phyloP scores from a whole-genome alignment of 2,329 filamentous ascomycete genomes.

The Penicillium sp. region DNA sequence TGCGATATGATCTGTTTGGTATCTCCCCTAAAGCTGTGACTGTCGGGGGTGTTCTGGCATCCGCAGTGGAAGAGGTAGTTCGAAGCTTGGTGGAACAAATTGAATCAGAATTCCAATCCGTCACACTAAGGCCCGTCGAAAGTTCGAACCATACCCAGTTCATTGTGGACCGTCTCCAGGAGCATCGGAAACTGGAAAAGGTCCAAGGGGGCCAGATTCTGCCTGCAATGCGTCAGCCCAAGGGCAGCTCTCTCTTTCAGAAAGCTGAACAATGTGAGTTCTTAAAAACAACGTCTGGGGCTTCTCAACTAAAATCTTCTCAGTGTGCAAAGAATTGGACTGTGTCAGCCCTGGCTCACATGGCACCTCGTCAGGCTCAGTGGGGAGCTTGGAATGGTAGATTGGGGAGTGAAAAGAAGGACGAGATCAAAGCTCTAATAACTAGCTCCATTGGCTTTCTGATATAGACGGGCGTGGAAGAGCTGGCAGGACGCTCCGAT shows the following conservation, averaged over 20 bases:
- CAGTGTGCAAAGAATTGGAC: conserved; percentile 24
- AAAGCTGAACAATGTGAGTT: conserved; percentile 30
- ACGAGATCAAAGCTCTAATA: too few species aligned
- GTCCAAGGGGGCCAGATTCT: conserved; percentile 18
- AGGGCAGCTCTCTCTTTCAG: conserved; percentile 25
- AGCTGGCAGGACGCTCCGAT: too few species aligned
- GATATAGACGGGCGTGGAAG: too few species aligned
- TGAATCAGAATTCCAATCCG: conserved; percentile 17
- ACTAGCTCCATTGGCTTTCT: background rate
- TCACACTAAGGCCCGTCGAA: background rate
- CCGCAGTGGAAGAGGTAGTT: conserved; percentile 3
- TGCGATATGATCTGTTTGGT: conserved; percentile 35
- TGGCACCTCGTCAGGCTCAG: background rate
- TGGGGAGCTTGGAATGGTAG: conserved; percentile 18
- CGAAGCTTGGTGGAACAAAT: conserved; percentile 5
- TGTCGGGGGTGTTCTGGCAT: background rate
- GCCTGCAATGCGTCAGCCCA: conserved; percentile 27
- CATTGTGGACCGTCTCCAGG: conserved; percentile 22
- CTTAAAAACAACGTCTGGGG: background rate
- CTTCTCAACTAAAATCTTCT: conserved; percentile 1
- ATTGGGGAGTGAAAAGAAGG: too few species aligned
- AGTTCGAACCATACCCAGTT: background rate
- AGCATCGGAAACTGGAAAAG: conserved; percentile 27
- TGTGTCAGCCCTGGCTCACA: conserved; percentile 12
- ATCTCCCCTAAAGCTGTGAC: background rate